phyloP scores from a whole-genome alignment of 257 asterid species.

The Buddleja alternifolia region DNA sequence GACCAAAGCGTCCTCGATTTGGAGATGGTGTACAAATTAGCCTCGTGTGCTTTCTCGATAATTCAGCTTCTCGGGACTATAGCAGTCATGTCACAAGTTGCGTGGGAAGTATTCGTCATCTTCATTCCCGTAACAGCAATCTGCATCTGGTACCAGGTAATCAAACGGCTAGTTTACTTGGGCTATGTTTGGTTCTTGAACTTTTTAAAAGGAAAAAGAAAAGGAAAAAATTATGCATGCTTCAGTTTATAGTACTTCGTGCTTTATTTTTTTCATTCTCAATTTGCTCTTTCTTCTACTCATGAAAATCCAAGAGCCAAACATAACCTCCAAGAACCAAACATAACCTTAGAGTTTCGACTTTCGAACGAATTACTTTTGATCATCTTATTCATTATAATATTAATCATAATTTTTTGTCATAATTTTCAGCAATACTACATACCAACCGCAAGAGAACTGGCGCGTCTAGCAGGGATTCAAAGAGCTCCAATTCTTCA shows the following conservation, averaged over 20 bases:
- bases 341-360: no score
- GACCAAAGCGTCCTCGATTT: slow-evolving; percentile 91
- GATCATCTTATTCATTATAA: no score
- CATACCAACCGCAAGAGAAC: slow-evolving; percentile 96
- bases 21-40: slow-evolving; percentile 83
- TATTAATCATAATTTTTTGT: not conserved
- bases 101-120: slow-evolving; percentile 94
- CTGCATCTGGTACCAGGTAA: slow-evolving; percentile 93
- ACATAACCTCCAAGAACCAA: no score
- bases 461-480: slow-evolving; percentile 89
- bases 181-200: no score
- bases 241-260: no score
- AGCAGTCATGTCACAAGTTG: slow-evolving; percentile 94
- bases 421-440: slow-evolving; percentile 66
- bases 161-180: no score
- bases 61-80: slow-evolving; percentile 89
- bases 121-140: slow-evolving; percentile 91
- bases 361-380: no score
- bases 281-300: not conserved
- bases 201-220: no score
- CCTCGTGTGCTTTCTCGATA: slow-evolving; percentile 93
- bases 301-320: not conserved
- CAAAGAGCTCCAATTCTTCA: slow-evolving; percentile 91
- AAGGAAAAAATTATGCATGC: no score
- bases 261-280: no score